Evolutionary conservation across 306 rosid species (phyloP).

Genomic region (Herpetospermum pedunculosum): DNA sequence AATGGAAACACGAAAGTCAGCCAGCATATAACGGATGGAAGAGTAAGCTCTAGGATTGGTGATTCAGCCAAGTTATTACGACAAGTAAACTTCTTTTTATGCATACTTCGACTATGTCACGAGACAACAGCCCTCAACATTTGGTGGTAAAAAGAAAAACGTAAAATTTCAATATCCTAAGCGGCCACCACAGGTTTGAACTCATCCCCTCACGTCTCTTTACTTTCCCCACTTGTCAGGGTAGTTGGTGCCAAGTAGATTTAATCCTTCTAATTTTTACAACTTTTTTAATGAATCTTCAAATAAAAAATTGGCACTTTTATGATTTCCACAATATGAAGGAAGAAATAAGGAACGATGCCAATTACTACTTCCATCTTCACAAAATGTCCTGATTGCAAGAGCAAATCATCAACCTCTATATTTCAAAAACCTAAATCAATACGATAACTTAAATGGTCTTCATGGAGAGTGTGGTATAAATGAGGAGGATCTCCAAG

Average conservation of each 20-base stretch:
- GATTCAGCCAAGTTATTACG: not conserved
- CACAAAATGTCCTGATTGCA: not conserved
- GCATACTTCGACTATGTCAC: not conserved
- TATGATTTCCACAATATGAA: not conserved
- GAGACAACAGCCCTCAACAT: not conserved
- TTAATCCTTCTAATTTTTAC: not conserved
- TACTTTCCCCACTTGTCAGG: not conserved
- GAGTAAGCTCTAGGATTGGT: not conserved
- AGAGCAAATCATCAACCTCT: not conserved
- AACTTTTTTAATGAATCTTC: not conserved
- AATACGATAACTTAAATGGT: not conserved
- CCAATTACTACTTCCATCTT: not conserved
- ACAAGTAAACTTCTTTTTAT: not conserved
- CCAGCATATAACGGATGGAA: not conserved
- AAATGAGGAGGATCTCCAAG: not conserved
- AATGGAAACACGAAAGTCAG: not conserved
- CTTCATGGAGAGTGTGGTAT: not conserved
- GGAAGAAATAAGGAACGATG: not conserved
- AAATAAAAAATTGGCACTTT: not conserved
- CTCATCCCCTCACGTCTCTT: not conserved
- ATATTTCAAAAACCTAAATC: not conserved
- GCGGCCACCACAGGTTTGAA: not conserved
- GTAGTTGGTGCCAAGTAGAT: not conserved
- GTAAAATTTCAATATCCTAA: not conserved
- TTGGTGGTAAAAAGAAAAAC: not conserved